Conservation (phyloP, 345 rosid species). For the Mallotus nudiflorus region DNA sequence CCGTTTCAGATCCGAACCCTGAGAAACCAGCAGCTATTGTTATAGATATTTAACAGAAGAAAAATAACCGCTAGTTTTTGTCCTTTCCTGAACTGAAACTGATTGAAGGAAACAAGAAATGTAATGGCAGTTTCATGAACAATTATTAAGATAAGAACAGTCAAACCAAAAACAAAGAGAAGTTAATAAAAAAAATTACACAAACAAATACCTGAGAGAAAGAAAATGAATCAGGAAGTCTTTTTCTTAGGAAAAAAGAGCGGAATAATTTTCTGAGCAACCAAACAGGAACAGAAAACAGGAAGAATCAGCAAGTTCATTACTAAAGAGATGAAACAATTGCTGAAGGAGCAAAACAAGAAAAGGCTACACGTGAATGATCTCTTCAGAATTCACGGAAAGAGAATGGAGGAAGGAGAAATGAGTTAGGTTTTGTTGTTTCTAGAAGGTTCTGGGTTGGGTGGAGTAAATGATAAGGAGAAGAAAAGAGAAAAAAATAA, state of each 20-base stretch:
- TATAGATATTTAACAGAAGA: conserved; percentile 9
- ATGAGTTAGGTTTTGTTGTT: conserved; percentile 31
- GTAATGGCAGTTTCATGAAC: too few species aligned
- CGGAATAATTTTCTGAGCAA: conserved; percentile 17
- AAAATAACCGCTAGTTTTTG: too few species aligned
- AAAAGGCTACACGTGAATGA: background rate
- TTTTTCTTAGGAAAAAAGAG: too few species aligned
- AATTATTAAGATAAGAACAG: too few species aligned
- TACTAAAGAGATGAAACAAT: background rate
- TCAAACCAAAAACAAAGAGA: too few species aligned
- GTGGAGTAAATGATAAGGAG: conserved; percentile 46
- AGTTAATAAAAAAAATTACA: too few species aligned
- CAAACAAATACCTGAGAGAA: too few species aligned
- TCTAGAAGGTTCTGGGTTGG: conserved; percentile 82
- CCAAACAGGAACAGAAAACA: conserved; percentile 18
- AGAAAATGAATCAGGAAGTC: background rate
- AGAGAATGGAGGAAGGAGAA: too few species aligned
- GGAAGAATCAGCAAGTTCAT: too few species aligned
- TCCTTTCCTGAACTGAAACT: too few species aligned
- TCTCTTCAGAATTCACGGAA: background rate
- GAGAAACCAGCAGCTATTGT: conserved; percentile 2
- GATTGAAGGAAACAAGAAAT: too few species aligned
- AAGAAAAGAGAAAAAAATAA: conserved; percentile 8
- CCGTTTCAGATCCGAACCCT: conserved; percentile 38
- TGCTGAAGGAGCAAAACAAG: too few species aligned